Evolutionary conservation across 2,329 filamentous ascomycete species (phyloP).

Genomic region (Seiridium cupressi): DNA sequence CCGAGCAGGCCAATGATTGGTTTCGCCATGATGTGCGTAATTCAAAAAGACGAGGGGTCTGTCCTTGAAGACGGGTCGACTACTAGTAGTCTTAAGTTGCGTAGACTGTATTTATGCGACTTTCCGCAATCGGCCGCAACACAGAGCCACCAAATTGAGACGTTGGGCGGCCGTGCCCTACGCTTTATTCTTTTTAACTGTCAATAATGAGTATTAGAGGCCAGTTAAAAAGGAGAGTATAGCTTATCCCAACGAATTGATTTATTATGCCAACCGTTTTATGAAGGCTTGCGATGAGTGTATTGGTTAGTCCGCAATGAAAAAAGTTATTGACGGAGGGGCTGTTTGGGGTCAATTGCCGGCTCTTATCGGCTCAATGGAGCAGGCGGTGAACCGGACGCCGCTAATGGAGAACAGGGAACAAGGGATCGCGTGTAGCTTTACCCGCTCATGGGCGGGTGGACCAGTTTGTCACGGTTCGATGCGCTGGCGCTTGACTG

Average conservation of each 20-base stretch:
- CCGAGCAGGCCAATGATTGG: slow-evolving; percentile 4
- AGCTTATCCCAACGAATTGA: not conserved
- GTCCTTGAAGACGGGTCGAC: not conserved
- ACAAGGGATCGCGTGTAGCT: too few relatives aligned
- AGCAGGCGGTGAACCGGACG: not conserved
- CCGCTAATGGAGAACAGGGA: too few relatives aligned
- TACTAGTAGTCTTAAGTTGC: not conserved
- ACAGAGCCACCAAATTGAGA: too few relatives aligned
- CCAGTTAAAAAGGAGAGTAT: too few relatives aligned
- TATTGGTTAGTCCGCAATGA: not conserved
- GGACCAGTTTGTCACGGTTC: too few relatives aligned
- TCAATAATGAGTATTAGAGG: too few relatives aligned
- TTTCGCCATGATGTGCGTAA: not conserved
- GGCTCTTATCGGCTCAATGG: not conserved
- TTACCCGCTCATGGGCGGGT: too few relatives aligned
- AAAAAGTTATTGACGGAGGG: not conserved
- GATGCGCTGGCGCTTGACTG: too few relatives aligned
- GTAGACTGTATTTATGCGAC: not conserved
- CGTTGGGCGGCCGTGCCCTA: too few relatives aligned
- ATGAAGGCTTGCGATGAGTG: not conserved
- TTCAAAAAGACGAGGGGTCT: not conserved
- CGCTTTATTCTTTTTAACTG: too few relatives aligned
- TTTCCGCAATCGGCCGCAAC: not conserved
- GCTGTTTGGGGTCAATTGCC: not conserved
- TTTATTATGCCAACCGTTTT: not conserved